These are phyloP conservation scores for Monosporozyma aerobia DNA, from an alignment of 805 yeast species.

Conservation along the genomic window DNA sequence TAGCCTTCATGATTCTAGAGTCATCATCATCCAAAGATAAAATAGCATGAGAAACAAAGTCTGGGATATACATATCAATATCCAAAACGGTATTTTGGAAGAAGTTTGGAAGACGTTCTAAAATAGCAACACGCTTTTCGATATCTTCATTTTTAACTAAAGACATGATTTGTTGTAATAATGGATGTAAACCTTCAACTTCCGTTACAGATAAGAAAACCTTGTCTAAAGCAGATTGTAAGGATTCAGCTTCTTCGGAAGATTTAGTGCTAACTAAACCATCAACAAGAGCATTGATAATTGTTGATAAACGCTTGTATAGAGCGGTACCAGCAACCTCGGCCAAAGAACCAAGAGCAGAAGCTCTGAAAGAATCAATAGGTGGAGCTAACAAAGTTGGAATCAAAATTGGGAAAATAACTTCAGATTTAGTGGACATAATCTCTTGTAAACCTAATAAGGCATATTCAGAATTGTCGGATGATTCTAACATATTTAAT, in stretches of 20 bases:
- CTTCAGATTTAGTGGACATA: conserved; percentile 82
- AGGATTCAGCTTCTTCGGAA: conserved; percentile 32
- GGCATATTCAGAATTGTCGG: conserved; percentile 60
- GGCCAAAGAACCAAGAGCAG: conserved; percentile 77
- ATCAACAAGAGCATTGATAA: conserved; percentile 65
- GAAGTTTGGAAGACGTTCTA: conserved; percentile 60
- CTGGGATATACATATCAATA: conserved; percentile 62
- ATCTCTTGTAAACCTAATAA: conserved; percentile 83
- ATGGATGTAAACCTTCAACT: conserved; percentile 73
- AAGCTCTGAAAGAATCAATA: conserved; percentile 74
- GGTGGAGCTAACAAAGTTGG: conserved; percentile 81
- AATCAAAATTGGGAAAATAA: conserved; percentile 85
- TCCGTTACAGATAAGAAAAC: conserved; percentile 66
- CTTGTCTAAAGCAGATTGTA: conserved; percentile 51
- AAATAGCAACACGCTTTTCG: conserved; percentile 51
- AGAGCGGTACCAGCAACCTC: conserved; percentile 83
- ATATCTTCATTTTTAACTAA: conserved; percentile 70
- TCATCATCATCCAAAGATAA: conserved; percentile 64
- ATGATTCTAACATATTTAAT: conserved; percentile 54
- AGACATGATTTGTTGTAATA: conserved; percentile 70
- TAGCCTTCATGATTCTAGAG: conserved; percentile 50
- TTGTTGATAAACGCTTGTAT: conserved; percentile 59
- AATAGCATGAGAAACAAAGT: conserved; percentile 64
- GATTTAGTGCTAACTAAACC: conserved; percentile 37
- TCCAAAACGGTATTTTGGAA: conserved; percentile 60